Evolutionary conservation across 192 early-diverging fungal genomes (phyloP), one percentile per base, ranked within the genome.

Genomic region (Linnemannia zychae): DNA sequence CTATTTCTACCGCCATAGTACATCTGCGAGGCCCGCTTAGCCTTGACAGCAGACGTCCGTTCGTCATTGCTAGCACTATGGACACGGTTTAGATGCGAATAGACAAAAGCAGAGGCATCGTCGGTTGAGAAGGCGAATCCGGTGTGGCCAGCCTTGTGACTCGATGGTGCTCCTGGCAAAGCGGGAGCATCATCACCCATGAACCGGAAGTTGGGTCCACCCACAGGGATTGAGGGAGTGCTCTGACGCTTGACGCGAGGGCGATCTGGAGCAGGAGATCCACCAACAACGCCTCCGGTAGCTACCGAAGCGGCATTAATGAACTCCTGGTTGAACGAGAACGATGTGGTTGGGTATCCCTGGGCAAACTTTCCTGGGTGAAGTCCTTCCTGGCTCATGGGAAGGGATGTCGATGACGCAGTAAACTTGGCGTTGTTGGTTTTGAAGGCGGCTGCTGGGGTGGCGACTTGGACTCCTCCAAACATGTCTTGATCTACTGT

Each of bases 61-160:
- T 85, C 83, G 4, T 85, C 83, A 17, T 74, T 66, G 36, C 83
- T 85, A 0, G 83, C 83, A 67, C 83, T 85, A 20, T 85, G 77
- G 1, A 85, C 72, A 34, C 83, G 72, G 70, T 68, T 79, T 52
- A 85, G 28, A 50, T 85, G 83, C 24, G 83, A 85, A 48, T 85
- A 85, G 47, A 85, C 83, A 73, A 85, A 85, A 0, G 83, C 83
- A 40, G 83, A 85, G 15, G 83, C 83, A 72, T 85, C 83, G n/a
- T 85, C 83, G 4, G 83, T 71, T 22, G 83, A 85, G 40, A 85
- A 85, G 0, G 83, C 83, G 28, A 85, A 85, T 53, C 83, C 83
- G n/a, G 77, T 79, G 36, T 85, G 77, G 0, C 72, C 82, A 68
- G 67, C 36, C 50, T 75, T 71, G 49, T 75, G 67, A 31, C 66